A percentile compares a stretch with the other conserved stretches of the same genome.
Conservation (phyloP, 768 basidiomycete species). For the Asterophora lycoperdoides region DNA sequence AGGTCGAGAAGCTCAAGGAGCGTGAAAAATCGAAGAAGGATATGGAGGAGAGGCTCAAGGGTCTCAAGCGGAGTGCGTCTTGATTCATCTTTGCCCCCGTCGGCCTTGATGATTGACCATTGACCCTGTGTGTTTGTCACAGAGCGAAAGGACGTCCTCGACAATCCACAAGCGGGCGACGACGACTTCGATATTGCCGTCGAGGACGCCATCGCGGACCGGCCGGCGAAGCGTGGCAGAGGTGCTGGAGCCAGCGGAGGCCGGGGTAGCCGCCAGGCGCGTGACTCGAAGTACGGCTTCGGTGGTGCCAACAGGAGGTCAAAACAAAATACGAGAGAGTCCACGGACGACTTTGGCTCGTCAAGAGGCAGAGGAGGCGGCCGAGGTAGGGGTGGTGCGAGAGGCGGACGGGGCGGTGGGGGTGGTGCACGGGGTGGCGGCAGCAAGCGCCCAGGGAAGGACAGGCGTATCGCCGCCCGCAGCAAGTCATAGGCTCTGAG, state of each 20-base stretch:
- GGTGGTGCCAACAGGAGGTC: conserved; percentile 64
- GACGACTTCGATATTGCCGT: conserved; percentile 86
- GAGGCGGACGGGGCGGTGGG: conserved; percentile 29
- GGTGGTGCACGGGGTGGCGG: conserved; percentile 28
- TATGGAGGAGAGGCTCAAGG: conserved; percentile 80
- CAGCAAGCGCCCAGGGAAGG: conserved; percentile 56
- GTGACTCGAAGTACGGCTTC: conserved; percentile 82
- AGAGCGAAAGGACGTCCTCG: conserved; percentile 85
- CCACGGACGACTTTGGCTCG: conserved; percentile 52
- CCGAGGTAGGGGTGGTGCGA: conserved; percentile 23
- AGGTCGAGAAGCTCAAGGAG: conserved; percentile 90
- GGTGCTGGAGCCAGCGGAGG: conserved; percentile 32
- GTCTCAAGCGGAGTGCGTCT: conserved; percentile 82
- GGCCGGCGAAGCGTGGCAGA: conserved; percentile 57
- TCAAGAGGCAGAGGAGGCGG: conserved; percentile 23
- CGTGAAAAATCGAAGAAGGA: conserved; percentile 87
- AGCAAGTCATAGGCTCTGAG: conserved; percentile 23
- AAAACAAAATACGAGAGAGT: conserved; percentile 80
- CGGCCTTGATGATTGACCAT: conserved; percentile 43
- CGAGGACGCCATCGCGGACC: conserved; percentile 81
- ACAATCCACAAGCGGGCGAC: conserved; percentile 54
- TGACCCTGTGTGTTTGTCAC: neutral
- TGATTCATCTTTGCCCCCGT: neutral
- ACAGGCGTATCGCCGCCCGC: conserved; percentile 44
- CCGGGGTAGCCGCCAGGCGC: conserved; percentile 48